Evolutionary conservation across 805 yeast species (phyloP), one percentile per base, ranked within the genome.

Genomic region (Barnettozyma sp.): DNA sequence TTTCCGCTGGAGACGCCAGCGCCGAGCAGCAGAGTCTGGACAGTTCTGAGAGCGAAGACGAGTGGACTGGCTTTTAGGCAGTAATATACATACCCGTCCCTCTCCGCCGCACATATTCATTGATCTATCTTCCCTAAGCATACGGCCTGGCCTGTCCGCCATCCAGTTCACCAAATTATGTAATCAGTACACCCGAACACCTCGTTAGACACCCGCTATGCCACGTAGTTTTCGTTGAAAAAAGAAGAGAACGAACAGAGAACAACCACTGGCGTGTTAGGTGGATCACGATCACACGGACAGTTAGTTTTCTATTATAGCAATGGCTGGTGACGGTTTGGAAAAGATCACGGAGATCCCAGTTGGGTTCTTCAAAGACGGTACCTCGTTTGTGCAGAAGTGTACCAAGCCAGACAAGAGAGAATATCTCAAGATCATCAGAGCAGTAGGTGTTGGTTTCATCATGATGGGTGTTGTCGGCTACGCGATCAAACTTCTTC

Each of bases 391-490:
- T 61, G 70, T 92, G 53, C 74, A 76, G 59, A 85, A 85, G 63
- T 90, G 97, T 70, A 81, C 92, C 56, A 90, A 92, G 66, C 98
- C 98, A 50, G 79, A 78, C 59, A 66, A 72, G 58, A 84, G 82
- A 60, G 98, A 90, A 66, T 90, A 84, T 71, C 52, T 78, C 41
- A 81, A 82, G 63, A 82, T 90, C 56, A 74, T 92, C 46, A 82
- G 92, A 65, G 97, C 97, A 35, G 97, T 90, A 35, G 97, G 97
- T 54, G 72, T 88, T 45, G 98, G 98, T 49, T 90, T 90, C 65
- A 69, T 90, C 52, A 90, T 90, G 76, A 92, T 90, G 88, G 98
- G 98, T 57, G 82, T 85, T 54, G 94, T 92, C 55, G 98, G 98
- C 40, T 90, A 87, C 66, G 83, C 80, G 55, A 92, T 92, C 65